Evolutionary conservation across 768 basidiomycete genomes (phyloP).

Genomic region (Kwoniella heveanensis): DNA sequence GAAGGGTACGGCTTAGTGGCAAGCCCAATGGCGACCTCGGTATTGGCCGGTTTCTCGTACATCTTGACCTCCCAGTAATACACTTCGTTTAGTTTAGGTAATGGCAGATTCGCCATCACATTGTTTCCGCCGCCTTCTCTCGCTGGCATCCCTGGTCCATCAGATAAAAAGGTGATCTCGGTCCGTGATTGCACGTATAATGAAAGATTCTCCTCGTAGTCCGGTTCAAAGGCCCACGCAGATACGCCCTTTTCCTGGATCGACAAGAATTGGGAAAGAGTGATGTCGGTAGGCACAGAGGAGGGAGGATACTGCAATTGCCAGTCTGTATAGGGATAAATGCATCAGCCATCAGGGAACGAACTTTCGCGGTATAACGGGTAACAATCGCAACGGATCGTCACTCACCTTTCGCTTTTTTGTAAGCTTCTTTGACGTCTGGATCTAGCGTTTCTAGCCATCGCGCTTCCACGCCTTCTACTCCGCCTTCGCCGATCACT

Average conservation of each 20-base stretch:
- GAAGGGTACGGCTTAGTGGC: conserved; percentile 97
- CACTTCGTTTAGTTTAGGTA: conserved; percentile 97
- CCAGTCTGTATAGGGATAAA: conserved; percentile 52
- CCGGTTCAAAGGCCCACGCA: conserved; percentile 98
- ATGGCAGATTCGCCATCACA: conserved; percentile 93
- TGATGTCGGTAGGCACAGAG: conserved; percentile 97
- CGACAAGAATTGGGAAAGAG: conserved; percentile 94
- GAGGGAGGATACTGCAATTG: conserved; percentile 83
- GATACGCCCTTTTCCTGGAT: conserved; percentile 99
- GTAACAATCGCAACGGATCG: not conserved
- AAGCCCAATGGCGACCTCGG: conserved; percentile 86
- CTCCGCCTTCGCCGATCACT: conserved; percentile 85
- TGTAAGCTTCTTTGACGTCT: conserved; percentile 68
- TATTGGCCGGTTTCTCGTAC: conserved; percentile 89
- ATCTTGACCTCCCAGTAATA: conserved; percentile 99
- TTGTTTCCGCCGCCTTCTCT: conserved; percentile 90
- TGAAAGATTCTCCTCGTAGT: conserved; percentile 90
- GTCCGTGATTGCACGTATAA: conserved; percentile 92
- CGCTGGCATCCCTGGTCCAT: conserved; percentile 61
- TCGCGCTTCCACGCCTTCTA: conserved; percentile 84
- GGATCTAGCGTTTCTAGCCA: conserved; percentile 88
- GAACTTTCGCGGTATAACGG: no score
- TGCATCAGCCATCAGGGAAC: not conserved
- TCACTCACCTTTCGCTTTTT: conserved; percentile 78
- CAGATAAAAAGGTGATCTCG: conserved; percentile 87